Evolutionary conservation across 257 asterid genomes (phyloP).

Genomic region (Jasminum sambac): DNA sequence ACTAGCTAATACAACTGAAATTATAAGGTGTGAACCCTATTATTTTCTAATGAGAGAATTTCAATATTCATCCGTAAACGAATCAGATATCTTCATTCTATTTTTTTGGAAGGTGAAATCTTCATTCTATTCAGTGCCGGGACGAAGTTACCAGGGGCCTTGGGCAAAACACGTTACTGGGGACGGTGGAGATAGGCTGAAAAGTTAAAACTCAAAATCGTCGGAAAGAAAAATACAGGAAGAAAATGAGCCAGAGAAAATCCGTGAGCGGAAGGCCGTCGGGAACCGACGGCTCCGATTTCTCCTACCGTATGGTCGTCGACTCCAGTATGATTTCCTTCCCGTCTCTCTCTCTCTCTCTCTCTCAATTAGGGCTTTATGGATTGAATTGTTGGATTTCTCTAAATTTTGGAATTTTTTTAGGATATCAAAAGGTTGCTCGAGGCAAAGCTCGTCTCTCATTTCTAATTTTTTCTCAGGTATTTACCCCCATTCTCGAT

Average conservation of each 20-base stretch:
- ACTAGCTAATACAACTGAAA: no score
- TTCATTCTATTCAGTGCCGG: no score
- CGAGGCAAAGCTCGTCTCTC: slow-evolving; percentile 67
- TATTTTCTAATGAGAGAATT: no score
- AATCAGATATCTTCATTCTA: not conserved
- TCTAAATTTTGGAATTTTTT: not conserved
- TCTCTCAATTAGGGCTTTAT: not conserved
- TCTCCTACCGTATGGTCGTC: slow-evolving; percentile 92
- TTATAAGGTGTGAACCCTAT: no score
- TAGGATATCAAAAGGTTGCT: slow-evolving; percentile 80
- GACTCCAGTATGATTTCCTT: slow-evolving; percentile 60
- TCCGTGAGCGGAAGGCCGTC: slow-evolving; percentile 70
- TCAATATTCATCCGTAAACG: no score
- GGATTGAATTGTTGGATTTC: not conserved
- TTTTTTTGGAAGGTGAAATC: not conserved
- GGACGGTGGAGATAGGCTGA: not conserved
- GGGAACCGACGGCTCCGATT: slow-evolving; percentile 96
- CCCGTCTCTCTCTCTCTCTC: not conserved
- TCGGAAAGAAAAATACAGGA: not conserved
- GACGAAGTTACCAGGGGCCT: no score
- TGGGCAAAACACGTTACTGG: no score
- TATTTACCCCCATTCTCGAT: slow-evolving; percentile 19
- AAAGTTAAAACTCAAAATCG: not conserved
- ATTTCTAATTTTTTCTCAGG: slow-evolving; percentile 62
- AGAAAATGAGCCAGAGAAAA: slow-evolving; percentile 55